These are phyloP conservation scores for Penicillium herquei DNA, from an alignment of 495 filamentous ascomycete genomes.

Conservation along the genomic window DNA sequence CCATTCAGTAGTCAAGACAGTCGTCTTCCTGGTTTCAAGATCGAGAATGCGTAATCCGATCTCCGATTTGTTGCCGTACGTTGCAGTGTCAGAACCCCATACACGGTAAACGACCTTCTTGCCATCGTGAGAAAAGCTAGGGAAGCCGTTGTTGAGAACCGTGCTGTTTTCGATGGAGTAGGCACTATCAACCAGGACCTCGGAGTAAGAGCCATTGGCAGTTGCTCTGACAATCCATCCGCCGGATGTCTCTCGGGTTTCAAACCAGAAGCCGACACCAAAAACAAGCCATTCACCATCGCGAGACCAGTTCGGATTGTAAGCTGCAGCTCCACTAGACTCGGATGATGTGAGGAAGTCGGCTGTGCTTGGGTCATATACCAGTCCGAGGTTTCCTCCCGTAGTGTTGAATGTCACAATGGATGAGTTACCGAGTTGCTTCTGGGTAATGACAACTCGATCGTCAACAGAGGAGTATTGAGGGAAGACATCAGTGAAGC, in stretches of 20 bases:
- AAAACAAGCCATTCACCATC: slow-evolving; percentile 32
- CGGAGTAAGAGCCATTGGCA: slow-evolving; percentile 23
- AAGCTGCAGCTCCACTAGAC: slow-evolving; percentile 21
- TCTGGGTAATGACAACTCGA: slow-evolving; percentile 25
- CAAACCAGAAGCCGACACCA: slow-evolving; percentile 34
- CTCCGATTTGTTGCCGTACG: slow-evolving; percentile 14
- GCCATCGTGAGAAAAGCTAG: slow-evolving; percentile 30
- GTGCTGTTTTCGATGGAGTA: slow-evolving; percentile 5
- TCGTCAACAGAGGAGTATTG: slow-evolving; percentile 18
- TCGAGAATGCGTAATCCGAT: slow-evolving; percentile 30
- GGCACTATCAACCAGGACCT: slow-evolving; percentile 21
- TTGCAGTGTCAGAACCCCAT: slow-evolving; percentile 22
- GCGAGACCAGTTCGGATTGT: slow-evolving; percentile 28
- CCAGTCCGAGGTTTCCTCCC: slow-evolving; percentile 6
- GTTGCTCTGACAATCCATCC: slow-evolving; percentile 25
- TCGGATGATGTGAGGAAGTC: slow-evolving; percentile 7
- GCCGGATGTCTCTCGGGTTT: slow-evolving; percentile 15
- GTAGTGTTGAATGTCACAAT: slow-evolving; percentile 18
- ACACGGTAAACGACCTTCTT: slow-evolving; percentile 31
- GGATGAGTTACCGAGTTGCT: slow-evolving; percentile 30
- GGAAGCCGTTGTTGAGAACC: slow-evolving; percentile 29
- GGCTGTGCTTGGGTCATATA: slow-evolving; percentile 13
- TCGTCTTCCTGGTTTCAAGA: slow-evolving; percentile 23
- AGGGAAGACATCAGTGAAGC: slow-evolving; percentile 36
- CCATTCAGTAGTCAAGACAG: slow-evolving; percentile 25